Base-by-base conservation (phyloP, 768 basidiomycete genomes). In the Gelatoporia subvermispora region DNA sequence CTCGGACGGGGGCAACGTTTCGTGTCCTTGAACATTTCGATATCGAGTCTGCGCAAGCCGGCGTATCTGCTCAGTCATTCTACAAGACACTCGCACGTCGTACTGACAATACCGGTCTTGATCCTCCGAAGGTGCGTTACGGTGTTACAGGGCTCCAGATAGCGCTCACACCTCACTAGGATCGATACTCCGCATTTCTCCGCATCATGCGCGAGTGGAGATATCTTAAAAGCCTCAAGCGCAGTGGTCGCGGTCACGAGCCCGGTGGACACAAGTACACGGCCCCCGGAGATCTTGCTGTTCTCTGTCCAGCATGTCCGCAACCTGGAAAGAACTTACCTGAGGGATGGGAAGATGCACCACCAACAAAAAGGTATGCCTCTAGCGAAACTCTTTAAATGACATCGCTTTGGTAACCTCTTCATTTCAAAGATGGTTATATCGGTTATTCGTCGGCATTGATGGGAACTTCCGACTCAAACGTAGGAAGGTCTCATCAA, bases 391-490 rank as follows among this genome's bases (percentile, higher is more conserved):
- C 17, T 17, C 22, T 40, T 21, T 21, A 22, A 15, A 34, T 20
- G 41, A 11, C 13, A 41, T 45, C 9, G 22, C 16, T 10, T 9
- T 40, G 11, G 3, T n/a, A 13, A 40, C 16, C 21, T 39, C 15
- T 8, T 35, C 18, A 4, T 35, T n/a, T 34, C 5, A 35, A 34
- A 66, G 65, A n/a, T 66, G 52, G 48, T 15, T 65, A 0, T 66
- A 63, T 39, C 48, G 50, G 0, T 20, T 64, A 0, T 62, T 62
- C 23, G 4, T 67, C 1, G 60, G 62, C 1, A 54, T 62, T 1
- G 62, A 68, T 43, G 62, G 63, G 0, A 64, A 63, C 45, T 68
- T 69, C 35, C 52, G 55, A 3, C 38, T 66, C 24, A 65, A 66
- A 39, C 43, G 37, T 2, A 53, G 51, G 35, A 31, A 18, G 2